Evolutionary conservation across 208 protist species (phyloP), one percentile per base, ranked within the genome.

Genomic region (Herpetomonas tarakana): DNA sequence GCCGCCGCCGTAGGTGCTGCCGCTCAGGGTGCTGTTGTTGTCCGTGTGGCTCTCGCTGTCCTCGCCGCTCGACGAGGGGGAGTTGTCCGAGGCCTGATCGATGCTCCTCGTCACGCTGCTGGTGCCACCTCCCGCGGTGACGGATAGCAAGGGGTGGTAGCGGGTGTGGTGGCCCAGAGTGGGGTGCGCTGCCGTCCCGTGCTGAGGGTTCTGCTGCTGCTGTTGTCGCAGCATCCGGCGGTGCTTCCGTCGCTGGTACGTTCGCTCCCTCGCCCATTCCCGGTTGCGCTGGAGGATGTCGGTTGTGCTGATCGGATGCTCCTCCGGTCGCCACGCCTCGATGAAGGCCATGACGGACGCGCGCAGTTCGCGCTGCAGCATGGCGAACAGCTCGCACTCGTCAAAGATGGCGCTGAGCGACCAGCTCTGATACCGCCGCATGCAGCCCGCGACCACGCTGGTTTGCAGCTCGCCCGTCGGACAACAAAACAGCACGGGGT

Each of bases 401-500:
- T 62, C 72, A 35, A 91, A 70, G 49, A 92, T 91, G 18, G 83
- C 60, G 1, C 81, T 65, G 30, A 97, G 58, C 2, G 78, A 70
- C 88, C 91, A 96, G 58, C 81, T 66, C 65, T 95, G 84, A 41
- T 86, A 81, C 21, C 82, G 89, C 19, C 91, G 78, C 62, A 96
- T 80, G 76, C 93, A 97, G 18, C 83, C 88, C 1, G 94, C 74
- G 7, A 96, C 53, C 0, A 90, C 78, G 49, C 81, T 94, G 27
- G 93, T 97, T 49, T 94, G 81, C 14, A 96, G 58, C 47, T 96
- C 83, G 24, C 93, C 93, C 1, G 81, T 89, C 11, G 89, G 83
- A 47, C 89, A 96, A 14, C 78, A 58, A 24, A 97, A 84, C 41
- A 97, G 81, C 25, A 97, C 69, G n/a, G 93, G 93, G 72, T 97